A percentile compares a stretch with the other conserved stretches of the same genome.
Conservation (phyloP, 179 eudicot species). For the Drosera spatulata region DNA sequence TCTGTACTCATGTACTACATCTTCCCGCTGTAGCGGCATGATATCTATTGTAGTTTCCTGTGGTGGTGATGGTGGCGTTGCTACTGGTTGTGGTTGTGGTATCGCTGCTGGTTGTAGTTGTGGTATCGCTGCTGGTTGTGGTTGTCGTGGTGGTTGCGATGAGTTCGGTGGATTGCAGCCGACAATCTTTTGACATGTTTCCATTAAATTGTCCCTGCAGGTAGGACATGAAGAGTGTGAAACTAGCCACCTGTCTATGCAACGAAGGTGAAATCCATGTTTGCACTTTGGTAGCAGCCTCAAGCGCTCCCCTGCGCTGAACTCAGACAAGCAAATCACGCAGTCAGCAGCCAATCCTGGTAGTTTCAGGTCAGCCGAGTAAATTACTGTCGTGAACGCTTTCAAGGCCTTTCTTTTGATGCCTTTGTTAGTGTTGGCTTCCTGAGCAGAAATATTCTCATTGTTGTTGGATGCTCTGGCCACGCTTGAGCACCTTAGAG, state of each 20-base stretch:
- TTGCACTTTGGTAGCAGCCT: conserved; percentile 39
- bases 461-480: conserved; percentile 18
- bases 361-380: conserved; percentile 31
- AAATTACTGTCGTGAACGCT: conserved; percentile 52
- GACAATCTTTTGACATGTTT: conserved; percentile 35
- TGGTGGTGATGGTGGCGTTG: too few relatives aligned
- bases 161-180: conserved; percentile 27
- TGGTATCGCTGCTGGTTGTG: conserved; percentile 3
- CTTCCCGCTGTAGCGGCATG: too few relatives aligned
- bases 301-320: conserved; percentile 21
- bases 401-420: conserved; percentile 71
- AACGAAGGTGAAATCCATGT: conserved; percentile 33
- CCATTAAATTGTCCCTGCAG: conserved; percentile 37
- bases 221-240: conserved; percentile 45
- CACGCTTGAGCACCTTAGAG: conserved; percentile 55
- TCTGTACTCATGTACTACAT: too few relatives aligned
- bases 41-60: too few relatives aligned
- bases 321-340: conserved; percentile 40
- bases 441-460: background rate
- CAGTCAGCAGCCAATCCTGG: conserved; percentile 35
- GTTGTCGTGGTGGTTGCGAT: conserved; percentile 3
- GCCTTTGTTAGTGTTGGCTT: conserved; percentile 47
- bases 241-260: conserved; percentile 39
- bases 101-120: too few relatives aligned
- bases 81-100: too few relatives aligned